Percentiles rank a stretch among this genome's conserved stretches.
These are phyloP conservation scores for Sporothrix globosa DNA, from an alignment of 2,329 filamentous ascomycete genomes.

Conservation along the genomic window DNA sequence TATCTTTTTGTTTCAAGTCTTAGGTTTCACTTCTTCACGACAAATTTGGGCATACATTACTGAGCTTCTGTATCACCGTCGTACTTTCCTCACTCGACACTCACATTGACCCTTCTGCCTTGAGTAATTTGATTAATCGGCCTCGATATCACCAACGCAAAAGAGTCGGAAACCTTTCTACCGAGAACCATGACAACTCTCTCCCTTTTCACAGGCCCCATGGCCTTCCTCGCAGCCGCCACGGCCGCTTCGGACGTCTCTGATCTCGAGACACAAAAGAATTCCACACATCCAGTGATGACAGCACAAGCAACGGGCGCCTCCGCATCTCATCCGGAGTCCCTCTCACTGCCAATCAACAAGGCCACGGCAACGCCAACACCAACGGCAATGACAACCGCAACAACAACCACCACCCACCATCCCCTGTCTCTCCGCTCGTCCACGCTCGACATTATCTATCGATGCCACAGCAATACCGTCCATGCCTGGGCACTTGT, in stretches of 20 bases:
- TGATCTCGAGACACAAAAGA: background rate
- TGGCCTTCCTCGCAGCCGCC: slow-evolving; percentile 2
- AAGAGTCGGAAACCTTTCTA: background rate
- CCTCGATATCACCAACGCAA: background rate
- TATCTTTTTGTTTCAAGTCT: background rate
- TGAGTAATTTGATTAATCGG: background rate
- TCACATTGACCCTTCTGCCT: background rate
- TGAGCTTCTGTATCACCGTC: background rate
- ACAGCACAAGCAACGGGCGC: background rate
- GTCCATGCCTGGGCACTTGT: slow-evolving; percentile 8
- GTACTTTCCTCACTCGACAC: background rate
- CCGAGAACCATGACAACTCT: slow-evolving; percentile 18
- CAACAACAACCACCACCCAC: background rate
- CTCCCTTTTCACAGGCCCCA: slow-evolving; percentile 25
- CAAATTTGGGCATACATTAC: background rate
- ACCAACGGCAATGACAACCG: background rate
- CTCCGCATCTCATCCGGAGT: background rate
- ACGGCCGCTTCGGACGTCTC: slow-evolving; percentile 1
- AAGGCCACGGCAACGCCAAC: too few relatives aligned
- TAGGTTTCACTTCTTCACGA: background rate
- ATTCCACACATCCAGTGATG: background rate
- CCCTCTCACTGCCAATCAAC: background rate
- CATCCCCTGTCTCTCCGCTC: slow-evolving; percentile 1
- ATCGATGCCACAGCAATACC: slow-evolving; percentile 27
- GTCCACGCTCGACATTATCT: slow-evolving; percentile 16